These are phyloP conservation scores for Hypsizygus marmoreus DNA, from an alignment of 768 basidiomycete genomes.

Conservation along the genomic window DNA sequence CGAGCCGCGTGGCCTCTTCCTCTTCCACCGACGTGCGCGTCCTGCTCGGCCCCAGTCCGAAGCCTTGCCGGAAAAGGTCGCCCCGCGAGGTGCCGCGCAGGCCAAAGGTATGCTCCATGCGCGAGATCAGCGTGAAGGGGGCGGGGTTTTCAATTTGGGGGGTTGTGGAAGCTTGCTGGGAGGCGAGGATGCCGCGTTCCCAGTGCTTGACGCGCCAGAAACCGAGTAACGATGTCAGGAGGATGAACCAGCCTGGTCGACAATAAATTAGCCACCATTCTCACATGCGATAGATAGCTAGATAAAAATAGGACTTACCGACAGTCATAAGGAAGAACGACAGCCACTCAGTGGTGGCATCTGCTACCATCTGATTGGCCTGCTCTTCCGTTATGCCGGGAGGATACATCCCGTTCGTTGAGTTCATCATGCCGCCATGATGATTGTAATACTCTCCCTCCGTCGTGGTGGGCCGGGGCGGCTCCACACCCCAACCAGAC, in stretches of 20 bases:
- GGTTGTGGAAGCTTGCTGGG: constrained; percentile 41
- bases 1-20: constrained; percentile 26
- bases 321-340: constrained; percentile 94
- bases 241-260: constrained; percentile 73
- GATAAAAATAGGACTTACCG: constrained; percentile 40
- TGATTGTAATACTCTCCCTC: constrained; percentile 43
- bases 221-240: constrained; percentile 87
- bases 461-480: constrained; percentile 41
- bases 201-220: constrained; percentile 91
- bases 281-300: not conserved
- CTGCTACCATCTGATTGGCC: constrained; percentile 42
- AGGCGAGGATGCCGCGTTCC: constrained; percentile 75
- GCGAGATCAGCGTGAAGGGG: constrained; percentile 29
- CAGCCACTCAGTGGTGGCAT: constrained; percentile 89
- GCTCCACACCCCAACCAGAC: constrained; percentile 32
- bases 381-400: constrained; percentile 36
- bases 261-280: not conserved
- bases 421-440: constrained; percentile 10
- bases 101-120: constrained; percentile 42
- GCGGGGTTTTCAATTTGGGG: constrained; percentile 18
- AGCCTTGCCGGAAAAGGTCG: constrained; percentile 46
- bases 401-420: constrained; percentile 10
- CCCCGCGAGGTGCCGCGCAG: constrained; percentile 39
- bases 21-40: constrained; percentile 26
- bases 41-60: constrained; percentile 36